These are phyloP conservation scores for Microdochium bolleyi DNA, from an alignment of 2,329 filamentous ascomycete genomes.

Conservation along the genomic window DNA sequence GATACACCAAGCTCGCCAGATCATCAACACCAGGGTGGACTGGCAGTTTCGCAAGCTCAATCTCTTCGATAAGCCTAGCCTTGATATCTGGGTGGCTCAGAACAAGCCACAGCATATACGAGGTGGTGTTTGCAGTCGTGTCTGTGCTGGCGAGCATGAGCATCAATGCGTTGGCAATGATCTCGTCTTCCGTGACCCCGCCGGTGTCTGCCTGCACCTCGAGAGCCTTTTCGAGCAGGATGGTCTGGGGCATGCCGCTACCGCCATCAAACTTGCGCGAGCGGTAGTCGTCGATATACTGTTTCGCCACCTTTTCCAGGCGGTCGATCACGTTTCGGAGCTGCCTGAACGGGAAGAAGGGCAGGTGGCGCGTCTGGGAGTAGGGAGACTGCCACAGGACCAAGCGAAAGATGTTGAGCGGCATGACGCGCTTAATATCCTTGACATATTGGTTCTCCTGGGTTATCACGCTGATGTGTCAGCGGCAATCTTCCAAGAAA, in stretches of 20 bases:
- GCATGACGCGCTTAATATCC: slow-evolving; percentile 20
- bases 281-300: slow-evolving; percentile 14
- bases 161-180: slow-evolving; percentile 25
- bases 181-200: slow-evolving; percentile 13
- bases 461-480: too few species aligned
- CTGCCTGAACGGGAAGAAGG: slow-evolving; percentile 13
- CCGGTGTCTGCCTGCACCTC: background rate
- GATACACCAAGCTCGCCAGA: slow-evolving; percentile 22
- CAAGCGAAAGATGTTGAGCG: slow-evolving; percentile 10
- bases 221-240: background rate
- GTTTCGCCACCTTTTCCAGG: slow-evolving; percentile 13
- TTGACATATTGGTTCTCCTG: slow-evolving; percentile 27
- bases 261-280: slow-evolving; percentile 5
- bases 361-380: slow-evolving; percentile 9
- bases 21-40: slow-evolving; percentile 13
- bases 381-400: slow-evolving; percentile 10
- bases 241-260: slow-evolving; percentile 3
- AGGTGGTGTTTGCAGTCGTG: slow-evolving; percentile 36
- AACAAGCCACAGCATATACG: slow-evolving; percentile 31
- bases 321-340: slow-evolving; percentile 6
- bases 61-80: slow-evolving; percentile 18
- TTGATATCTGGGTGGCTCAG: slow-evolving; percentile 14
- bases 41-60: slow-evolving; percentile 16
- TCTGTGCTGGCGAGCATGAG: slow-evolving; percentile 33
- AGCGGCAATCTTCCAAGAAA: background rate